Percentiles rank a stretch among this genome's conserved stretches.
Conservation (phyloP, 768 basidiomycete species). For the Trametes cubensis region DNA sequence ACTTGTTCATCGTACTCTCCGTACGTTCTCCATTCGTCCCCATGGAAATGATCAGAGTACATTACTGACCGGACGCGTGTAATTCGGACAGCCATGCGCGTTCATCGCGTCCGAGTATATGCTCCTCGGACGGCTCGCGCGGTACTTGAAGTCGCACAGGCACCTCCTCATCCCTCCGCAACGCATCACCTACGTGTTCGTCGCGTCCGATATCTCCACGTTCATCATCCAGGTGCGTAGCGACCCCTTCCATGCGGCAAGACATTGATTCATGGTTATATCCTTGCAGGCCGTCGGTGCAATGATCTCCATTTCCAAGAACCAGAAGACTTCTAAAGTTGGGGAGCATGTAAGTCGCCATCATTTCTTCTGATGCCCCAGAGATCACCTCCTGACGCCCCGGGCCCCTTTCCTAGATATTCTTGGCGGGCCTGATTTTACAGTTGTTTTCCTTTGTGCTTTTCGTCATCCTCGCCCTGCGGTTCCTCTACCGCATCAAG, state of each 20-base stretch:
- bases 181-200: constrained; percentile 58
- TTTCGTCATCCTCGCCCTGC: constrained; percentile 49
- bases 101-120: constrained; percentile 74
- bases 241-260: neutral
- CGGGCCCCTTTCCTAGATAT: too few relatives aligned
- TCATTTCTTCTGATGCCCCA: too few relatives aligned
- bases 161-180: constrained; percentile 53
- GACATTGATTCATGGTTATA: too few relatives aligned
- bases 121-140: constrained; percentile 62
- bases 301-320: constrained; percentile 44
- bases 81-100: constrained; percentile 58
- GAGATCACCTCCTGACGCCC: too few relatives aligned
- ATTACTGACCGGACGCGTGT: too few relatives aligned
- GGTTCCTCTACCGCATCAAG: constrained; percentile 54
- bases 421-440: constrained; percentile 57
- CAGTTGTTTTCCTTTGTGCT: constrained; percentile 56
- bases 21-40: constrained; percentile 35
- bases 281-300: constrained; percentile 53
- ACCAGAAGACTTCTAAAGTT: constrained; percentile 9
- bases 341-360: constrained; percentile 20
- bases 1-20: constrained; percentile 62
- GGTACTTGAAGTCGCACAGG: constrained; percentile 47
- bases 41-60: too few relatives aligned
- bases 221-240: constrained; percentile 62
- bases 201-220: constrained; percentile 64